phyloP scores from a whole-genome alignment of 768 basidiomycete species.

The Naganishia onofrii region DNA sequence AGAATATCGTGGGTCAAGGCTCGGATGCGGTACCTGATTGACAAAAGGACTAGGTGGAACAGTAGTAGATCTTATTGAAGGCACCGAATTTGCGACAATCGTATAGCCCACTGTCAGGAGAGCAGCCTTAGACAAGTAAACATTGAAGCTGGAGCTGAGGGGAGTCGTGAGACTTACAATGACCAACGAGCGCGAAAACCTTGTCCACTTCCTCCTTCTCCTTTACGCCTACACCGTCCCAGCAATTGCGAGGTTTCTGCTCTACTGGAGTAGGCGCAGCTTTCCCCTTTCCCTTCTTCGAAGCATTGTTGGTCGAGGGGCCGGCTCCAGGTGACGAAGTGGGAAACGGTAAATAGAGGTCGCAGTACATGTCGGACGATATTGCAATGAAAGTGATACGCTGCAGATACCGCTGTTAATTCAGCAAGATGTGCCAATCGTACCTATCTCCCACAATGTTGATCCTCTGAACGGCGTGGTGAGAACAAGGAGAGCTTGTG shows the following conservation, averaged over 20 bases:
- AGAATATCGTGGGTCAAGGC: slow-evolving; percentile 39
- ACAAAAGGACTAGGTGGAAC: slow-evolving; percentile 40
- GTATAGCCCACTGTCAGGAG: slow-evolving; percentile 23
- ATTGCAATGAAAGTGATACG: background rate
- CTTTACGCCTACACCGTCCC: background rate
- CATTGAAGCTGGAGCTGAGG: background rate
- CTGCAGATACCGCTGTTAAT: too few relatives aligned
- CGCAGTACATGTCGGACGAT: slow-evolving; percentile 6
- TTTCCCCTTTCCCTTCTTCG: slow-evolving; percentile 10
- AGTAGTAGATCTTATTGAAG: background rate
- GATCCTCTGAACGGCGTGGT: background rate
- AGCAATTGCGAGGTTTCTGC: slow-evolving; percentile 3
- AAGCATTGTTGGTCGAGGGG: slow-evolving; percentile 2
- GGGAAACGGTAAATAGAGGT: slow-evolving; percentile 19
- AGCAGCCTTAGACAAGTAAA: too few relatives aligned
- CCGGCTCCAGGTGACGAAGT: slow-evolving; percentile 13
- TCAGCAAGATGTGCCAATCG: too few relatives aligned
- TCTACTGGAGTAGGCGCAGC: background rate
- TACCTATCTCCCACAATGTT: too few relatives aligned
- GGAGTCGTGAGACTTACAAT: background rate
- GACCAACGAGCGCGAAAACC: slow-evolving; percentile 15
- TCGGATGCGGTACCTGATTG: slow-evolving; percentile 39
- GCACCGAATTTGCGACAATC: slow-evolving; percentile 20
- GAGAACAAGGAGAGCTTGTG: background rate
- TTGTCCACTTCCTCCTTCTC: slow-evolving; percentile 22